Evolutionary conservation across 2,329 filamentous ascomycete species (phyloP).

Genomic region (Phaeosphaeriaceae sp.): DNA sequence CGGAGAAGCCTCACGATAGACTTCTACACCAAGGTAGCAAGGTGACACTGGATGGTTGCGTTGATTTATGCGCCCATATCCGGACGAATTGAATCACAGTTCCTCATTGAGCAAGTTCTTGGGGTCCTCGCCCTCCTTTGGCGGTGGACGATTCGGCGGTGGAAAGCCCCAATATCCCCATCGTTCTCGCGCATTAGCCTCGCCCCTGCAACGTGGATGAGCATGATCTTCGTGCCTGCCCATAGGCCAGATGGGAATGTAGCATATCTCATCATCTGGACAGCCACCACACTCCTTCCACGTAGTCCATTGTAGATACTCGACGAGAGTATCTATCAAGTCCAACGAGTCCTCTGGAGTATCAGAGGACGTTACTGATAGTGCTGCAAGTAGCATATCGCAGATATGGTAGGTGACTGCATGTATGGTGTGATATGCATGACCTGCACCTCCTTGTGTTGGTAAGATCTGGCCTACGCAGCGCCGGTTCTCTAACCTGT

Average conservation of each 20-base stretch:
- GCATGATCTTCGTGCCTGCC: constrained; percentile 63
- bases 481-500: constrained; percentile 50
- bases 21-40: not conserved
- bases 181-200: constrained; percentile 11
- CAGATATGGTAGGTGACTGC: constrained; percentile 43
- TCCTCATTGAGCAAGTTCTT: not conserved
- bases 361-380: constrained; percentile 16
- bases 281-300: constrained; percentile 67
- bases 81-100: not conserved
- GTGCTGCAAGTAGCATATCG: constrained; percentile 37
- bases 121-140: not conserved
- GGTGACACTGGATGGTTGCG: not conserved
- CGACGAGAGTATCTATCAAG: constrained; percentile 52
- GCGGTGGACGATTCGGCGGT: not conserved
- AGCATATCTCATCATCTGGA: constrained; percentile 61
- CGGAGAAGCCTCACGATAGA: not conserved
- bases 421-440: constrained; percentile 41
- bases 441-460: constrained; percentile 23
- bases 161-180: constrained; percentile 34
- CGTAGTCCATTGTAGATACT: constrained; percentile 64
- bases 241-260: constrained; percentile 70
- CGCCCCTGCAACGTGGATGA: constrained; percentile 51
- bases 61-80: not conserved
- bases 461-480: constrained; percentile 58
- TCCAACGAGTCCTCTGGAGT: constrained; percentile 33